Conservation (phyloP, 192 early-diverging fungal species). For the Allomyces javanicus region DNA sequence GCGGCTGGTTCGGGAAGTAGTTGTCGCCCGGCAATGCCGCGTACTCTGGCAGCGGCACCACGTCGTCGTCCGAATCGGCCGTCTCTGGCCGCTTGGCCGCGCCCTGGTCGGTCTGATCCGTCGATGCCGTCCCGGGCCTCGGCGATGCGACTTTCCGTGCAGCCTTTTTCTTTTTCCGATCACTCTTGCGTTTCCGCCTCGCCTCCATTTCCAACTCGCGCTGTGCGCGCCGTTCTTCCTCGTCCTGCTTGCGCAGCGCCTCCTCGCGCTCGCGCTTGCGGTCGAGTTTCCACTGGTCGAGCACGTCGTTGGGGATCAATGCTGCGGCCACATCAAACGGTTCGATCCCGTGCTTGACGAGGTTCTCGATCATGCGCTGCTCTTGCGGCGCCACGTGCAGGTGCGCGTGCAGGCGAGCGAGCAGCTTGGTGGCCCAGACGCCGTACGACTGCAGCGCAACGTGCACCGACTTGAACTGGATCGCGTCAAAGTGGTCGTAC, state of each 20-base stretch:
- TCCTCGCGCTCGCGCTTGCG: neutral
- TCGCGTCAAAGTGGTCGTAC: neutral
- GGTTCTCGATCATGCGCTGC: neutral
- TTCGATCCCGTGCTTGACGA: neutral
- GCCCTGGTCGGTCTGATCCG: too few relatives aligned
- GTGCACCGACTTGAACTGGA: neutral
- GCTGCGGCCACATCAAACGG: neutral
- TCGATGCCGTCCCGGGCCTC: too few relatives aligned
- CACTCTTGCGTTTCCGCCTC: neutral
- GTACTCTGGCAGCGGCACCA: neutral
- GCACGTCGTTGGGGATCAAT: neutral
- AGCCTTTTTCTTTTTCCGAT: too few relatives aligned
- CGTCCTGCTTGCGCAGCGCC: neutral
- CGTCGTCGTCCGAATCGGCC: neutral
- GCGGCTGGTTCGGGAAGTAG: neutral
- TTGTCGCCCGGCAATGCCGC: neutral
- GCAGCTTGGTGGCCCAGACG: neutral
- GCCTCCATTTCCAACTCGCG: neutral
- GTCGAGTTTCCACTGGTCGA: neutral
- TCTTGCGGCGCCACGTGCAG: neutral
- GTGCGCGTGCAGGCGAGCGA: neutral
- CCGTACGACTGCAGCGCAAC: neutral
- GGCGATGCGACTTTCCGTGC: too few relatives aligned
- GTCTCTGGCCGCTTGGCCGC: too few relatives aligned
- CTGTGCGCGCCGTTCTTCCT: neutral